phyloP scores from a whole-genome alignment of 352 stramenopile species.

The Phytophthora tubulina region DNA sequence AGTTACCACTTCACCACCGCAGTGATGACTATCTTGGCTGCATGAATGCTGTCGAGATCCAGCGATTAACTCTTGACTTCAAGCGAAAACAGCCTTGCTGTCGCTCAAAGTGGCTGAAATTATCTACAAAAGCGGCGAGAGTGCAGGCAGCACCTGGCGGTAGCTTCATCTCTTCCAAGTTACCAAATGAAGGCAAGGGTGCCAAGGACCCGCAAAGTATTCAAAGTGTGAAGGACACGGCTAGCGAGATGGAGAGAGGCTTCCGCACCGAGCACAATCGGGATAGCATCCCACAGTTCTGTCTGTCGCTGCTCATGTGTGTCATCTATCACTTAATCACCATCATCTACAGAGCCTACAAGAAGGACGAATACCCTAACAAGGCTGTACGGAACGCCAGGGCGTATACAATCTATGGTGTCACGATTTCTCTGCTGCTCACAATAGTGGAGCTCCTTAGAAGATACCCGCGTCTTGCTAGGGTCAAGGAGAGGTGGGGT shows the following conservation, averaged over 20 bases:
- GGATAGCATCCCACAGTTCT: slow-evolving; percentile 64
- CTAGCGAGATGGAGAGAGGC: slow-evolving; percentile 62
- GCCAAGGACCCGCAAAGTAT: slow-evolving; percentile 18
- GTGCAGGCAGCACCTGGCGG: slow-evolving; percentile 16
- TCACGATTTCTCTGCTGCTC: slow-evolving; percentile 38
- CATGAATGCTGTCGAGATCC: slow-evolving; percentile 74
- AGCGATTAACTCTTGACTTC: slow-evolving; percentile 57
- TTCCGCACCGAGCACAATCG: slow-evolving; percentile 61
- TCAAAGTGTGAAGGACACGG: slow-evolving; percentile 56
- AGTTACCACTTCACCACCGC: slow-evolving; percentile 48
- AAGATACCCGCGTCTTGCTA: slow-evolving; percentile 45
- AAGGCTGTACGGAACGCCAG: slow-evolving; percentile 25
- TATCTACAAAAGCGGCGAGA: not conserved
- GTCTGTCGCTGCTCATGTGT: slow-evolving; percentile 49
- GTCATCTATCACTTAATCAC: slow-evolving; percentile 44
- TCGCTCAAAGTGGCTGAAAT: slow-evolving; percentile 4
- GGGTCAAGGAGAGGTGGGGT: slow-evolving; percentile 47
- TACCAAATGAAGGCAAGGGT: not conserved
- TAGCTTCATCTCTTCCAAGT: not conserved
- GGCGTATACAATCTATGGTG: slow-evolving; percentile 51
- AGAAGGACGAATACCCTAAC: slow-evolving; percentile 29
- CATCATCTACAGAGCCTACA: slow-evolving; percentile 59
- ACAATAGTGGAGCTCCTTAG: slow-evolving; percentile 41
- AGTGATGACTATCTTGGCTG: slow-evolving; percentile 70
- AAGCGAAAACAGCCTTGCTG: slow-evolving; percentile 39